phyloP scores from a whole-genome alignment of 768 basidiomycete species.

The Melanogaster broomeanus region DNA sequence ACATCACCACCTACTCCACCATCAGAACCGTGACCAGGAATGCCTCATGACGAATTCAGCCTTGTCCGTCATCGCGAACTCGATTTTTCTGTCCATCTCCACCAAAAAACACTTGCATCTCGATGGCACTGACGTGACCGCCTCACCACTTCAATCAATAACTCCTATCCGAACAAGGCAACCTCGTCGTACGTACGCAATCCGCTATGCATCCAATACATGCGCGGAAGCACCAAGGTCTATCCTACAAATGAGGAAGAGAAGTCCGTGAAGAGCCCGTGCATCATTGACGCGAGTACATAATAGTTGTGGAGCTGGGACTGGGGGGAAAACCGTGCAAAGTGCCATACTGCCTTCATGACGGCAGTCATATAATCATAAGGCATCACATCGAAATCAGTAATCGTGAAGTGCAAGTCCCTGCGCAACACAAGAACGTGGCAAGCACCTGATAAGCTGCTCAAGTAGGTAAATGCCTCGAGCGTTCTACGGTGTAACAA shows the following conservation, averaged over 20 bases:
- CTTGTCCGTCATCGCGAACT: conserved; percentile 41
- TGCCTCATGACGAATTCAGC: conserved; percentile 30
- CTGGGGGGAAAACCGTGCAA: neutral
- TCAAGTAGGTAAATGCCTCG: too few relatives aligned
- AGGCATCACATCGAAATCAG: conserved; percentile 52
- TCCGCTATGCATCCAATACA: conserved; percentile 36
- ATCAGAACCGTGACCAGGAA: conserved; percentile 37
- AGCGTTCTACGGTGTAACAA: too few relatives aligned
- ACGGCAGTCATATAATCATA: conserved; percentile 47
- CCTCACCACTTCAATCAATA: neutral
- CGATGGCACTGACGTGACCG: conserved; percentile 36
- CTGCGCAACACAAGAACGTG: too few relatives aligned
- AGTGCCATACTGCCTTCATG: conserved; percentile 44
- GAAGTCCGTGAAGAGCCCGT: neutral
- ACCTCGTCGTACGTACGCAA: conserved; percentile 21
- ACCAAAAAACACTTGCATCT: conserved; percentile 62
- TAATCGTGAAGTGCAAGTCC: conserved; percentile 37
- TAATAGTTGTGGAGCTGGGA: too few relatives aligned
- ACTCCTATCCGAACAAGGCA: neutral
- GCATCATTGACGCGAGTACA: neutral
- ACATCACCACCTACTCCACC: conserved; percentile 32
- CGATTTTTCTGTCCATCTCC: conserved; percentile 54
- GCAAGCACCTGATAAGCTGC: too few relatives aligned
- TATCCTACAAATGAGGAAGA: conserved; percentile 17
- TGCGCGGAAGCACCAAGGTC: conserved; percentile 22